Evolutionary conservation across 805 yeast species (phyloP), one percentile per base, ranked within the genome.

Genomic region (Teunomyces panamensis): DNA sequence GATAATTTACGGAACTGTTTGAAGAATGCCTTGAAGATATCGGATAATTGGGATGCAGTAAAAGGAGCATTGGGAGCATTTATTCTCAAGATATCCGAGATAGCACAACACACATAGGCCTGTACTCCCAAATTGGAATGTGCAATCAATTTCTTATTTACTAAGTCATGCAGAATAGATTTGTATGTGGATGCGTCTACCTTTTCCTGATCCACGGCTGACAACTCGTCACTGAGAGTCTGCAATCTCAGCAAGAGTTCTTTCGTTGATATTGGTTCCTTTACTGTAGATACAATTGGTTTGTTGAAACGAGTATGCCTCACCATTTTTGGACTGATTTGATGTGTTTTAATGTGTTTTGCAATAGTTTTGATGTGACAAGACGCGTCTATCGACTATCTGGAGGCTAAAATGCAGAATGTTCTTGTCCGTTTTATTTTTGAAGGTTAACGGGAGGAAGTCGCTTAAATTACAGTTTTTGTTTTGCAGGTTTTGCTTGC

Each of bases 51-150:
- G 1, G 69, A 52, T 20, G 83, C 81, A 1, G 86, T 80, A 64
- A 78, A 90, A 3, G 97, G 97, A 5, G 96, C 96, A 60, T 90
- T 88, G 0, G 97, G 97, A 0, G 96, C 97, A 57, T 77, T 85
- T 11, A 91, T 63, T 49, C 96, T 73, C 36, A 90, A 65, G 8
- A 91, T 71, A 60, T 90, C 96, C 5, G 89, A 75, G 6, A 89
- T 52, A 52, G 94, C 83, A 58, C 95, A 85, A 6, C 94, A 83
- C 1, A 78, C 78, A 49, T 73, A 80, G 0, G 91, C 81, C 53
- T 83, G 85, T 6, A 90, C 81, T 4, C 92, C 94, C 3, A 62
- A 49, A 58, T 88, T 89, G 43, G 79, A 74, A 57, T 84, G 85
- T 30, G 68, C 71, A 2, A 86, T 50, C 10, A 88, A 67, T 55